Conservation (phyloP, 2,329 filamentous ascomycete genomes). For the Sporothrix globosa region DNA sequence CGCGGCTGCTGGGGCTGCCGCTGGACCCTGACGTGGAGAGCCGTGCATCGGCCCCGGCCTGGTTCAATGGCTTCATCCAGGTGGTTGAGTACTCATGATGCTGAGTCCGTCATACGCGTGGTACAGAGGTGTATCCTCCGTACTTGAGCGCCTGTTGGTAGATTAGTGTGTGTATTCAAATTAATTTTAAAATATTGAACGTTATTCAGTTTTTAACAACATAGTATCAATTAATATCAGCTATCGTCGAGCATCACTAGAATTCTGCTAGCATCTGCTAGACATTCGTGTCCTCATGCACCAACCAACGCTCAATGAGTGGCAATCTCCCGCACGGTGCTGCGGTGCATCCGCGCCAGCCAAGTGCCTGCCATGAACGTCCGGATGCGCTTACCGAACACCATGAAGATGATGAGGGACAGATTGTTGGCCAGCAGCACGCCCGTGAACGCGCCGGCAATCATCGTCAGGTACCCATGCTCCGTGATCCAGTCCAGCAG, state of each 20-base stretch:
- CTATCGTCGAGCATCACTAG: not conserved
- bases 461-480: conserved; percentile 56
- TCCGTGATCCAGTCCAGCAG: conserved; percentile 55
- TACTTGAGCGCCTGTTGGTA: too few species aligned
- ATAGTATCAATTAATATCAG: not conserved
- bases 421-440: conserved; percentile 56
- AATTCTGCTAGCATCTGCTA: too few species aligned
- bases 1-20: conserved; percentile 24
- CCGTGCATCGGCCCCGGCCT: not conserved
- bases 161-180: not conserved
- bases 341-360: conserved; percentile 52
- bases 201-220: not conserved
- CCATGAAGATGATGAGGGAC: conserved; percentile 53
- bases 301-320: conserved; percentile 40
- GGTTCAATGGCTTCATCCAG: conserved; percentile 15
- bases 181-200: not conserved
- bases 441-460: conserved; percentile 54
- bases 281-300: too few species aligned
- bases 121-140: not conserved
- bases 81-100: not conserved
- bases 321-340: conserved; percentile 37
- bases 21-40: not conserved
- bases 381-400: conserved; percentile 55
- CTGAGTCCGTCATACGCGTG: not conserved
- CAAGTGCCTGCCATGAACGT: conserved; percentile 51